phyloP scores from a whole-genome alignment of 352 stramenopile species.

The Pythium rhizo-oryzae region DNA sequence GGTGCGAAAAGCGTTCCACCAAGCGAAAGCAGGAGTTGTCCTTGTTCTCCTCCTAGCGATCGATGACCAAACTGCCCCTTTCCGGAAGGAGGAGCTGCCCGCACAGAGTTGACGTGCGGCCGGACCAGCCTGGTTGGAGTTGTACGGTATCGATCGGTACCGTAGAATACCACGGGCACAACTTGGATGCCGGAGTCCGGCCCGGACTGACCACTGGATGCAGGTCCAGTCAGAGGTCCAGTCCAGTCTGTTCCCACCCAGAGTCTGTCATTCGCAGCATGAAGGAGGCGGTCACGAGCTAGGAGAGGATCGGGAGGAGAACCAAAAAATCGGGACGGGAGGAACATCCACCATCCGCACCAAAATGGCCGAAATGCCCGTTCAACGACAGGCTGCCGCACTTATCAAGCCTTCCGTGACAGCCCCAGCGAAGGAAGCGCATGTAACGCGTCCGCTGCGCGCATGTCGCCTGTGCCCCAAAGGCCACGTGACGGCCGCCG shows the following conservation, averaged over 20 bases:
- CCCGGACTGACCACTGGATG: too few relatives aligned
- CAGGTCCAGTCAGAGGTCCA: too few relatives aligned
- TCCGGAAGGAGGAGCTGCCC: conserved; percentile 3
- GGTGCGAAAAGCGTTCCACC: too few relatives aligned
- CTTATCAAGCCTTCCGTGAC: not conserved
- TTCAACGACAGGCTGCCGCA: not conserved
- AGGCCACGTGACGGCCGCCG: not conserved
- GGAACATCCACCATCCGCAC: not conserved
- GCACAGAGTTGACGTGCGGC: not conserved
- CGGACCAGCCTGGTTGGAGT: too few relatives aligned
- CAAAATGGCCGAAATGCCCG: too few relatives aligned
- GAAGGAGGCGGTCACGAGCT: not conserved
- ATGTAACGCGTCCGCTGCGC: conserved; percentile 5
- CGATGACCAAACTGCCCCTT: too few relatives aligned
- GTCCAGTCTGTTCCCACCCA: too few relatives aligned
- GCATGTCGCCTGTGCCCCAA: conserved; percentile 6
- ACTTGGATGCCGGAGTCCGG: not conserved
- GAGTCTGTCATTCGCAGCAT: too few relatives aligned
- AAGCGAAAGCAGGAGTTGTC: too few relatives aligned
- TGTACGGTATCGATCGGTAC: not conserved
- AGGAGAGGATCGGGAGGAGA: not conserved
- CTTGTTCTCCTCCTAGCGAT: too few relatives aligned
- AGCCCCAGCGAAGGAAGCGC: not conserved
- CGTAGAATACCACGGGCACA: not conserved
- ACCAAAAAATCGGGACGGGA: not conserved